Conservation (phyloP, 78 protist species). For the Dictyostelium intermedium region DNA sequence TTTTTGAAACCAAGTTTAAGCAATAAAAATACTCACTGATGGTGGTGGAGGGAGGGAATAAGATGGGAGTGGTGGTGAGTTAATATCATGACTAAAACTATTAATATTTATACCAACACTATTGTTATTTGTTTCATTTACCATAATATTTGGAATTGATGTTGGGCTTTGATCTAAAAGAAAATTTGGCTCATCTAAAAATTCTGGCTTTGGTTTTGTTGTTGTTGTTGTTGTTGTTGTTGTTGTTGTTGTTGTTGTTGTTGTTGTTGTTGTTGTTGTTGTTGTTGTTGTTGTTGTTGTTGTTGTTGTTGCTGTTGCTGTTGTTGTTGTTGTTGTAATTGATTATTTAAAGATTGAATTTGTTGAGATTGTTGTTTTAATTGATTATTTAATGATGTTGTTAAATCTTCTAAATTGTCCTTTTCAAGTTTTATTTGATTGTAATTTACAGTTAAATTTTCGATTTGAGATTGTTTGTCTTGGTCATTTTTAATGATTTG, state of each 20-base stretch:
- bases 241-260: not conserved
- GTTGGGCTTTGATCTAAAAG: not conserved
- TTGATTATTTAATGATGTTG: not conserved
- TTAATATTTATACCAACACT: not conserved
- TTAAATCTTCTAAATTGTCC: not conserved
- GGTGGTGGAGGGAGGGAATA: not conserved
- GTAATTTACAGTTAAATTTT: not conserved
- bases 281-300: not conserved
- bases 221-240: not conserved
- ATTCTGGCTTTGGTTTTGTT: not conserved
- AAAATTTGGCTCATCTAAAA: not conserved
- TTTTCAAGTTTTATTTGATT: not conserved
- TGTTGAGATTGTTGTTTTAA: not conserved
- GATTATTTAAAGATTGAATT: not conserved
- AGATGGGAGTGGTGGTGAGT: not conserved
- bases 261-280: conserved; percentile 1
- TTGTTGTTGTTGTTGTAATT: not conserved
- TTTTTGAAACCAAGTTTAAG: too few relatives aligned
- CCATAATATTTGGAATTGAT: not conserved
- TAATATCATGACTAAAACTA: not conserved
- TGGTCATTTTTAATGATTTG: not conserved
- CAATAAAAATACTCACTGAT: not conserved
- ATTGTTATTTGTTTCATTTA: not conserved
- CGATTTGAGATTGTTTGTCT: not conserved
- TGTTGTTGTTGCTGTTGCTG: not conserved